phyloP scores from a whole-genome alignment of 805 yeast genomes.

The Candida loeiensis region DNA sequence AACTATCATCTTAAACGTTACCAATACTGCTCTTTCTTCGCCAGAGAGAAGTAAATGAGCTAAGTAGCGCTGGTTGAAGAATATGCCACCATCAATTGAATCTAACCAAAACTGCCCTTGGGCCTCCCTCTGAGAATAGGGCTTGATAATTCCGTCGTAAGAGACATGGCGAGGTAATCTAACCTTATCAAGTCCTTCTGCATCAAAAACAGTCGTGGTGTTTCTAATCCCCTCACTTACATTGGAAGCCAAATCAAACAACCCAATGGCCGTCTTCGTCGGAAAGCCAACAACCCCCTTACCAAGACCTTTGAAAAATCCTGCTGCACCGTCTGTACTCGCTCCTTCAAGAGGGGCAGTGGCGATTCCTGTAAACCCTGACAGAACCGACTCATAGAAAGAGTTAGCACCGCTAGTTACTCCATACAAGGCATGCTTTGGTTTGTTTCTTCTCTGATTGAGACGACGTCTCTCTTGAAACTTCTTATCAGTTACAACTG shows the following conservation, averaged over 20 bases:
- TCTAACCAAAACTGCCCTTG: constrained; percentile 95
- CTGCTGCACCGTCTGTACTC: constrained; percentile 80
- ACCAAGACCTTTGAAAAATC: constrained; percentile 91
- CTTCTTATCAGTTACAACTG: constrained; percentile 81
- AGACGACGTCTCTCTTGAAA: constrained; percentile 81
- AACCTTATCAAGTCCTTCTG: constrained; percentile 69
- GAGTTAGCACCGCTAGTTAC: constrained; percentile 85
- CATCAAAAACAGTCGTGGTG: constrained; percentile 87
- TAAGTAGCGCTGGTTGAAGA: constrained; percentile 66
- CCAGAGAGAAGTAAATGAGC: constrained; percentile 86
- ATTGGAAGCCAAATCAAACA: constrained; percentile 88
- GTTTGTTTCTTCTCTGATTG: constrained; percentile 71
- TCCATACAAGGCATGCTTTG: constrained; percentile 82
- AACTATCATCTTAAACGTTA: constrained; percentile 68
- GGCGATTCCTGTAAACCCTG: constrained; percentile 90
- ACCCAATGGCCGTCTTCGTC: constrained; percentile 93
- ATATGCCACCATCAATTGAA: constrained; percentile 76
- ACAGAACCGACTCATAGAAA: constrained; percentile 77
- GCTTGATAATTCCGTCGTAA: constrained; percentile 67
- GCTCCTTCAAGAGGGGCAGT: constrained; percentile 90
- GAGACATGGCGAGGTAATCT: constrained; percentile 78
- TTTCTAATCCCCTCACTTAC: constrained; percentile 91
- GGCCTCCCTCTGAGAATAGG: constrained; percentile 77
- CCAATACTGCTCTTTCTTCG: constrained; percentile 69
- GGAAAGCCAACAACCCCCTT: constrained; percentile 95